A percentile compares a stretch with the other conserved stretches of the same genome.
Evolutionary conservation across 1,284 basidiomycete genomes (phyloP).

Genomic region (Trametes versicolor): DNA sequence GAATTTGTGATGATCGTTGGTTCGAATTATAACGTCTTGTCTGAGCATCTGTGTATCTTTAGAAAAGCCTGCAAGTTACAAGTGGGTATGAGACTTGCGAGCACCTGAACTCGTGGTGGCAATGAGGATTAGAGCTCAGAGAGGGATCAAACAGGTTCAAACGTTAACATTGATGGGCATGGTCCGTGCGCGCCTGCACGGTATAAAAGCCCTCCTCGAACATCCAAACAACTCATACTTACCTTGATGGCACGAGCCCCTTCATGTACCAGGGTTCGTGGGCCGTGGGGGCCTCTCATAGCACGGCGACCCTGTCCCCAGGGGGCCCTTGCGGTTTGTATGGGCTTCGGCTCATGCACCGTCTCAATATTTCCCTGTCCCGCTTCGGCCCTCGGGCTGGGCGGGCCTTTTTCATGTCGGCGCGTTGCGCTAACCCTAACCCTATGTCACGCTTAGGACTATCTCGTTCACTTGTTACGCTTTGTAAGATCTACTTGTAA

Average conservation of each 20-base stretch:
- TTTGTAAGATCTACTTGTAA: neutral
- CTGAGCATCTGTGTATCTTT: no score
- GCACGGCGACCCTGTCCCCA: conserved; percentile 77
- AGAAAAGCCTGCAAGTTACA: no score
- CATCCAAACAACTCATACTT: conserved; percentile 46
- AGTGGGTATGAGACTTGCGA: no score
- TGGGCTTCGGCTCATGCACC: conserved; percentile 73
- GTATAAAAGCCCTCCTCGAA: conserved; percentile 23
- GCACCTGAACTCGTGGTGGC: no score
- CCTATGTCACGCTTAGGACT: conserved; percentile 13
- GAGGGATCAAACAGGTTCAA: conserved; percentile 19
- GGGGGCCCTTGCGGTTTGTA: conserved; percentile 61
- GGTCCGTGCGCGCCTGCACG: conserved; percentile 34
- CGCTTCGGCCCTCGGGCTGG: conserved; percentile 58
- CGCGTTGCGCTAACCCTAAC: conserved; percentile 42
- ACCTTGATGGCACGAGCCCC: conserved; percentile 51
- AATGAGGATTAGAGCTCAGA: no score
- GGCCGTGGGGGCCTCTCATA: conserved; percentile 62
- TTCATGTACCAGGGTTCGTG: conserved; percentile 53
- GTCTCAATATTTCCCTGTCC: conserved; percentile 78
- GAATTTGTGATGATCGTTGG: no score
- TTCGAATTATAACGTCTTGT: no score
- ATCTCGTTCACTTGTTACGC: neutral
- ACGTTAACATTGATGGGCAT: conserved; percentile 13
- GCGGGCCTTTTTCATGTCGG: conserved; percentile 42